Conservation (phyloP, 2,329 filamentous ascomycete species). For the Emmonsiellopsis sp. region DNA sequence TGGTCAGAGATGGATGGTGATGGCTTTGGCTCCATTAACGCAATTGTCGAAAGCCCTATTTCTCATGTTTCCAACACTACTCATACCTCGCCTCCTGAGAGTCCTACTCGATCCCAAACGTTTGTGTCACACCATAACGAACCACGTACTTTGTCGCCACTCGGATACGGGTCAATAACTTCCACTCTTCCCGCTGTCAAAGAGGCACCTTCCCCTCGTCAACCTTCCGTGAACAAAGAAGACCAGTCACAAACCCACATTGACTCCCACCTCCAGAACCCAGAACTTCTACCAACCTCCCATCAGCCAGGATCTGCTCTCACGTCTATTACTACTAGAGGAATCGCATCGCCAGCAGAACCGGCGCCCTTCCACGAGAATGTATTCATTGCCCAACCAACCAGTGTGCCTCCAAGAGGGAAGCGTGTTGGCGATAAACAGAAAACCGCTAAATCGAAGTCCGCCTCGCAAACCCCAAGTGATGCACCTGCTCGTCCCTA, state of each 20-base stretch:
- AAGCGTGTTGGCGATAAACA: not conserved
- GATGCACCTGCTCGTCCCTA: not conserved
- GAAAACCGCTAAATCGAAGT: not conserved
- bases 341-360: no score
- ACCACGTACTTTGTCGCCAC: not conserved
- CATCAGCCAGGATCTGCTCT: no score
- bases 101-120: not conserved
- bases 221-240: no score
- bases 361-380: no score
- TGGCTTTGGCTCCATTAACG: constrained; percentile 42
- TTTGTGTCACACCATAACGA: not conserved
- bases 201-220: no score
- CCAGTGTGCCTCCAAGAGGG: not conserved
- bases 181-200: no score
- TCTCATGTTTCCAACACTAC: constrained; percentile 1
- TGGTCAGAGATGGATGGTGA: constrained; percentile 28
- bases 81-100: not conserved
- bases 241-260: no score
- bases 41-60: constrained; percentile 26
- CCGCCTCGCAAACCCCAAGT: not conserved
- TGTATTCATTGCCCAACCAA: not conserved
- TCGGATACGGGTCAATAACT: not conserved
- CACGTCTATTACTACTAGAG: no score
- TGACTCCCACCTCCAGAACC: no score
- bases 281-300: no score